phyloP scores from a whole-genome alignment of 2,329 filamentous ascomycete species.

The Beauveria pseudobassiana region DNA sequence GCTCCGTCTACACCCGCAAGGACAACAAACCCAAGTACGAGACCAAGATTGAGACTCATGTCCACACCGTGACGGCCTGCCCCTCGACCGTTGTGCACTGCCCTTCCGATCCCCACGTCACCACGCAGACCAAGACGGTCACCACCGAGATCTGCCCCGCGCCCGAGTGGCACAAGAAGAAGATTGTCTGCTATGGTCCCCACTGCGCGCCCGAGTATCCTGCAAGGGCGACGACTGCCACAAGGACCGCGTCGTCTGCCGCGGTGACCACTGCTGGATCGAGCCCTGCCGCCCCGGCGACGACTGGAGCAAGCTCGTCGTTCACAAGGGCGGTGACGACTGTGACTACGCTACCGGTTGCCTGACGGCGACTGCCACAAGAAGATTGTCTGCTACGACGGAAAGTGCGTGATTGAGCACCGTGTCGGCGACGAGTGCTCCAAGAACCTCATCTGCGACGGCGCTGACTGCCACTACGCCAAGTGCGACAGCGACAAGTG shows the following conservation, averaged over 20 bases:
- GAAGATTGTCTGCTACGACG: conserved; percentile 28
- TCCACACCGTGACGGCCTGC: conserved; percentile 24
- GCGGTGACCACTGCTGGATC: conserved; percentile 20
- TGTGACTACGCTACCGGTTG: conserved; percentile 21
- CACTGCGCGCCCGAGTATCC: conserved; percentile 23
- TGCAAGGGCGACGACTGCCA: conserved; percentile 20
- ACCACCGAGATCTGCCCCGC: conserved; percentile 17
- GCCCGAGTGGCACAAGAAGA: conserved; percentile 23
- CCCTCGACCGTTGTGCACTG: conserved; percentile 19
- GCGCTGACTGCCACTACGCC: conserved; percentile 23
- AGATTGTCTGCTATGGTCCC: conserved; percentile 28
- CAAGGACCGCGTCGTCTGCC: conserved; percentile 26
- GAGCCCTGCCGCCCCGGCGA: conserved; percentile 20
- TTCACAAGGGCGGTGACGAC: conserved; percentile 20
- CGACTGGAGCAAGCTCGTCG: conserved; percentile 23
- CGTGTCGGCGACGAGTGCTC: conserved; percentile 23
- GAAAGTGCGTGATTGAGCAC: conserved; percentile 22
- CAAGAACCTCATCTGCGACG: conserved; percentile 27
- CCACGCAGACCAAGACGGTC: conserved; percentile 17
- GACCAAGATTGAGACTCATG: conserved; percentile 22
- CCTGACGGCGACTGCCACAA: conserved; percentile 20
- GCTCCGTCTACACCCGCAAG: conserved; percentile 13
- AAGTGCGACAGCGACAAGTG: conserved; percentile 24
- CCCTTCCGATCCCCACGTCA: conserved; percentile 16
- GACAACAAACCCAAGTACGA: conserved; percentile 12